Conservation (phyloP, 345 rosid species). For the Anastatica hierochuntica region DNA sequence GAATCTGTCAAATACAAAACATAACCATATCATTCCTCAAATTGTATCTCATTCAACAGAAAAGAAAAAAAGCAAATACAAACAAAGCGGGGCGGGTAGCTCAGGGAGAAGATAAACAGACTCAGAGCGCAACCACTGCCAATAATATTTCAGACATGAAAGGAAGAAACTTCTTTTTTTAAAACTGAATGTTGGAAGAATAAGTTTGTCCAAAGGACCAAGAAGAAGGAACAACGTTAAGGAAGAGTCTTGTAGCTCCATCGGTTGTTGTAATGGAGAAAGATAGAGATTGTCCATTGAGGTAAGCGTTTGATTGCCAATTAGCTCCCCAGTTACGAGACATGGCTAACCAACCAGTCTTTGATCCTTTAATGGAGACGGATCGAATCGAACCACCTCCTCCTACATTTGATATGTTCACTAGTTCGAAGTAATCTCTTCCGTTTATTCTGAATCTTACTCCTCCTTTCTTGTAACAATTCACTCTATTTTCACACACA, state of each 20-base stretch:
- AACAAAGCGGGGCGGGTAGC: constrained; percentile 21
- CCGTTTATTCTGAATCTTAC: constrained; percentile 83
- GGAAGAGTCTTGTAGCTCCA: constrained; percentile 40
- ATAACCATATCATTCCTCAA: not conserved
- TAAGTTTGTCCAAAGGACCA: constrained; percentile 70
- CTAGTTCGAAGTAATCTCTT: constrained; percentile 79
- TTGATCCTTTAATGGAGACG: constrained; percentile 66
- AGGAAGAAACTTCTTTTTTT: not conserved
- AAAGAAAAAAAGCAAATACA: too few species aligned
- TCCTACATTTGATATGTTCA: constrained; percentile 58
- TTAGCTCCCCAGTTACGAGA: constrained; percentile 94
- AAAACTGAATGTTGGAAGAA: constrained; percentile 43
- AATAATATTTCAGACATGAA: not conserved
- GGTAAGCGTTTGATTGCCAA: constrained; percentile 87
- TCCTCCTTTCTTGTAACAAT: constrained; percentile 72
- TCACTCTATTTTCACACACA: constrained; percentile 46
- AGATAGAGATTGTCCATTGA: constrained; percentile 71
- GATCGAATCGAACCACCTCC: constrained; percentile 67
- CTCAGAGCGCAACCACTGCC: constrained; percentile 33
- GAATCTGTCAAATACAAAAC: constrained; percentile 9
- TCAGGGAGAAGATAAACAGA: constrained; percentile 23
- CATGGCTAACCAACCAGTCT: constrained; percentile 68
- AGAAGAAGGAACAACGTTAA: constrained; percentile 42
- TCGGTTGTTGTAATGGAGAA: constrained; percentile 67
- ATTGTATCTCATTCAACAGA: too few species aligned